phyloP scores from a whole-genome alignment of 1,284 basidiomycete genomes.

The Moniliophthora roreri region DNA sequence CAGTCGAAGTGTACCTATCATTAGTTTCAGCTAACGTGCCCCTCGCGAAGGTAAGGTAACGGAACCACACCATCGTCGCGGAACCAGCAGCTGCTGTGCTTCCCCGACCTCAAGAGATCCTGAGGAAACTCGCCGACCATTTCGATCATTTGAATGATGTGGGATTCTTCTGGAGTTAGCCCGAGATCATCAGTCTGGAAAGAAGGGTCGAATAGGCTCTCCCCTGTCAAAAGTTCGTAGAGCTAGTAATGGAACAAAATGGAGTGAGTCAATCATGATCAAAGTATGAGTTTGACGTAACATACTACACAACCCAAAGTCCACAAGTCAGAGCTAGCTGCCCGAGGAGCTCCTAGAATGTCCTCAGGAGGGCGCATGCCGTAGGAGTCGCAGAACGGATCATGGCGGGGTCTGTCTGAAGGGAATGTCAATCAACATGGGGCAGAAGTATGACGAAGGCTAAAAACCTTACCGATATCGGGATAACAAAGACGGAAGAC shows the following conservation, averaged over 20 bases:
- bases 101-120: constrained; percentile 20
- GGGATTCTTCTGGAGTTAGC: constrained; percentile 25
- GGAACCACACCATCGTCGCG: constrained; percentile 19
- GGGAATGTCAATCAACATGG: background rate
- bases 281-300: background rate
- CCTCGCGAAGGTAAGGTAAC: background rate
- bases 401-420: constrained; percentile 7
- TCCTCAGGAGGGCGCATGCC: constrained; percentile 24
- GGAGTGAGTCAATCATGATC: background rate
- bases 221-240: constrained; percentile 25
- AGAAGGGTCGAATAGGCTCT: constrained; percentile 25
- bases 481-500: constrained; percentile 19
- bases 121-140: constrained; percentile 21
- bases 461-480: constrained; percentile 9
- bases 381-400: constrained; percentile 11
- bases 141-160: constrained; percentile 28
- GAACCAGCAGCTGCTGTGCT: constrained; percentile 22
- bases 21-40: background rate
- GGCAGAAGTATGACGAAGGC: background rate
- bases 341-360: constrained; percentile 20
- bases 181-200: constrained; percentile 26
- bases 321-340: constrained; percentile 23
- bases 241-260: constrained; percentile 16
- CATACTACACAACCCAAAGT: constrained; percentile 25
- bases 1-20: constrained; percentile 19